These are phyloP conservation scores for Phytophthora pinifolia DNA, from an alignment of 352 stramenopile genomes.

Conservation along the genomic window DNA sequence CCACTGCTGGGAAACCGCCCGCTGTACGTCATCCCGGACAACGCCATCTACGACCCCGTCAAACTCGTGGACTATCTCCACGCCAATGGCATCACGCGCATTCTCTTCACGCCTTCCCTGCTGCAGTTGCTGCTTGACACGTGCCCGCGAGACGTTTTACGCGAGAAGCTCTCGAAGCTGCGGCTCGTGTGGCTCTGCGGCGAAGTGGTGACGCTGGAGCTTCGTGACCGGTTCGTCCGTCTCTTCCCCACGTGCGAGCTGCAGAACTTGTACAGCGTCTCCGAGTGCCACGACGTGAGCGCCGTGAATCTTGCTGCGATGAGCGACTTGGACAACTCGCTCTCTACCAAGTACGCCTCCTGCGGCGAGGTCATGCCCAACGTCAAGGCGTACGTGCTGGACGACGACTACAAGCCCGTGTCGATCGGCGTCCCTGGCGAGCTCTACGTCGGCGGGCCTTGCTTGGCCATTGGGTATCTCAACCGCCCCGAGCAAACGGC, in stretches of 20 bases:
- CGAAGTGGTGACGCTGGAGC: constrained; percentile 91
- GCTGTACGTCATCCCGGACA: constrained; percentile 92
- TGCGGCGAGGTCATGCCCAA: constrained; percentile 89
- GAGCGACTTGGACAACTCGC: constrained; percentile 66
- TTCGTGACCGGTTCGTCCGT: constrained; percentile 84
- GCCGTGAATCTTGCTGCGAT: constrained; percentile 78
- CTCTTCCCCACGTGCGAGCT: constrained; percentile 85
- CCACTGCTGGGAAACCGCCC: constrained; percentile 88
- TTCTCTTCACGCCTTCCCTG: constrained; percentile 94
- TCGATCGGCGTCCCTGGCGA: constrained; percentile 72
- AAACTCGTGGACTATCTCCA: constrained; percentile 82
- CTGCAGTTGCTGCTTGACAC: constrained; percentile 88
- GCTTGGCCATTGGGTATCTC: constrained; percentile 85
- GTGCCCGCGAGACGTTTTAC: constrained; percentile 50
- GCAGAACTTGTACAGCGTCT: constrained; percentile 94
- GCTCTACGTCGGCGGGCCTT: constrained; percentile 86
- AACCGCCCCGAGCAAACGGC: constrained; percentile 77
- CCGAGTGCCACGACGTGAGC: constrained; percentile 93
- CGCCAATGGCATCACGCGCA: constrained; percentile 81
- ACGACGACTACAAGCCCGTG: constrained; percentile 67
- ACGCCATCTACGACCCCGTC: constrained; percentile 91
- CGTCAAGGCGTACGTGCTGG: constrained; percentile 72
- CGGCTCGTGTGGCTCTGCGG: constrained; percentile 92
- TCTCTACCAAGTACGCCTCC: constrained; percentile 87
- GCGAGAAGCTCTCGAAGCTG: constrained; percentile 62